A percentile compares a stretch with the other conserved stretches of the same genome.
Evolutionary conservation across 768 basidiomycete genomes (phyloP).

Genomic region (Amanita muscaria): DNA sequence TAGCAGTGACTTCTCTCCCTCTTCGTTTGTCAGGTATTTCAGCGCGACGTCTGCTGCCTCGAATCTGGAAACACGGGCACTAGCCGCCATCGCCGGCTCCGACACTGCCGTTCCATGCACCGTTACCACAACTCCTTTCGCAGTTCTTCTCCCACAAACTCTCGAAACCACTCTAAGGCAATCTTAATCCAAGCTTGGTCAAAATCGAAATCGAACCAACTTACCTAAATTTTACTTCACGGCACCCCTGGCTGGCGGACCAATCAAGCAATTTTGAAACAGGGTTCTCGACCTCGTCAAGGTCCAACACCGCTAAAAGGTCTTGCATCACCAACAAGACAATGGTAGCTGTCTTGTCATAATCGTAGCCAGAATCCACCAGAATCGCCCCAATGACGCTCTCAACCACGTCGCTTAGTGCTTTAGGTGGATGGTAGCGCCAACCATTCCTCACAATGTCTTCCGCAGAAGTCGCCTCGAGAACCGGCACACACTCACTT

Average conservation of each 20-base stretch:
- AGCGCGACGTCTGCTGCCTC: constrained; percentile 58
- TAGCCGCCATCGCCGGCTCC: constrained; percentile 54
- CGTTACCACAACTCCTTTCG: constrained; percentile 44
- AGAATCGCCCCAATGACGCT: constrained; percentile 78
- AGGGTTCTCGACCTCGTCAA: constrained; percentile 59
- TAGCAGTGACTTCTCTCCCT: constrained; percentile 35
- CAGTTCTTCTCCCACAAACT: constrained; percentile 11
- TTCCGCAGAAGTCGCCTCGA: constrained; percentile 44
- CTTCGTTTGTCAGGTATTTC: constrained; percentile 38
- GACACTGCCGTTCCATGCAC: constrained; percentile 50
- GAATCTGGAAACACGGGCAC: constrained; percentile 54
- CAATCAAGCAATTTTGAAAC: constrained; percentile 65
- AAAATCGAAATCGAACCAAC: constrained; percentile 1
- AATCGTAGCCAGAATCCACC: constrained; percentile 69
- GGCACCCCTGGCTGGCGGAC: constrained; percentile 52
- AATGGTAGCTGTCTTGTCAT: constrained; percentile 55
- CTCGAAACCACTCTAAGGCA: constrained; percentile 17
- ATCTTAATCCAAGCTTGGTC: constrained; percentile 1
- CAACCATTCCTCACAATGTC: constrained; percentile 65
- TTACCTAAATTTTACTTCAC: constrained; percentile 24
- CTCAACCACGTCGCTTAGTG: constrained; percentile 77
- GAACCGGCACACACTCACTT: constrained; percentile 46
- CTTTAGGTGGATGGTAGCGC: constrained; percentile 83
- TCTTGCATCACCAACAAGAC: constrained; percentile 60
- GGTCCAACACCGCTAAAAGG: constrained; percentile 50